Conservation (phyloP, 345 rosid species). For the Moricandia moricandioides region DNA sequence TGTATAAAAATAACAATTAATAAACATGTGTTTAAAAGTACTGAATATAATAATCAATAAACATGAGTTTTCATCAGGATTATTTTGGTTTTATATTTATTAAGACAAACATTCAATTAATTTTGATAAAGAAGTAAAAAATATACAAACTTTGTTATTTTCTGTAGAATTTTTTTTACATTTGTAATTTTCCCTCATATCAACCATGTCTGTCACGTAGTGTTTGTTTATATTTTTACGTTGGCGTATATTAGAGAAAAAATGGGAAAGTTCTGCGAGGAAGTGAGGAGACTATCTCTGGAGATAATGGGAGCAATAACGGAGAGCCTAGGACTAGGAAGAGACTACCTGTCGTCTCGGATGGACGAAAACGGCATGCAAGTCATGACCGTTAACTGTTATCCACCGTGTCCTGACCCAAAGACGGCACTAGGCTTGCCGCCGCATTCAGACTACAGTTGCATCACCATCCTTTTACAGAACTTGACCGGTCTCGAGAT, state of each 20-base stretch:
- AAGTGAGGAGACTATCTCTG: slow-evolving; percentile 42
- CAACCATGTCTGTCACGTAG: too few relatives aligned
- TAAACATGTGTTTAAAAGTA: too few relatives aligned
- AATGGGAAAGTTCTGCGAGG: slow-evolving; percentile 50
- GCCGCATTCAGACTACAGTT: slow-evolving; percentile 66
- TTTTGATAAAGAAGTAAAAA: too few relatives aligned
- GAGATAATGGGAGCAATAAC: slow-evolving; percentile 50
- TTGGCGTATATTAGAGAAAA: slow-evolving; percentile 40
- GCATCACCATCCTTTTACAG: slow-evolving; percentile 56
- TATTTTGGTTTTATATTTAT: too few relatives aligned
- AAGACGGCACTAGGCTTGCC: slow-evolving; percentile 49
- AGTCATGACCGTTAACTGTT: slow-evolving; percentile 55
- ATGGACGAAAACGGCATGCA: slow-evolving; percentile 55
- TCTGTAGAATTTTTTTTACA: too few relatives aligned
- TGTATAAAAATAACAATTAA: too few relatives aligned
- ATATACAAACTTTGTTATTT: too few relatives aligned
- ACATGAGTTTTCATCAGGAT: too few relatives aligned
- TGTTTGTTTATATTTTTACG: background rate
- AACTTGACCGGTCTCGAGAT: slow-evolving; percentile 58
- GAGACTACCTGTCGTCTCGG: slow-evolving; percentile 39
- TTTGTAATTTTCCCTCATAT: too few relatives aligned
- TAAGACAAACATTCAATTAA: too few relatives aligned
- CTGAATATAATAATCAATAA: too few relatives aligned
- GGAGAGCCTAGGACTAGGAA: slow-evolving; percentile 53
- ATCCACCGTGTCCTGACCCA: slow-evolving; percentile 61